Evolutionary conservation across 2,329 filamentous ascomycete genomes (phyloP).

Genomic region (Epichloe coenophiala): DNA sequence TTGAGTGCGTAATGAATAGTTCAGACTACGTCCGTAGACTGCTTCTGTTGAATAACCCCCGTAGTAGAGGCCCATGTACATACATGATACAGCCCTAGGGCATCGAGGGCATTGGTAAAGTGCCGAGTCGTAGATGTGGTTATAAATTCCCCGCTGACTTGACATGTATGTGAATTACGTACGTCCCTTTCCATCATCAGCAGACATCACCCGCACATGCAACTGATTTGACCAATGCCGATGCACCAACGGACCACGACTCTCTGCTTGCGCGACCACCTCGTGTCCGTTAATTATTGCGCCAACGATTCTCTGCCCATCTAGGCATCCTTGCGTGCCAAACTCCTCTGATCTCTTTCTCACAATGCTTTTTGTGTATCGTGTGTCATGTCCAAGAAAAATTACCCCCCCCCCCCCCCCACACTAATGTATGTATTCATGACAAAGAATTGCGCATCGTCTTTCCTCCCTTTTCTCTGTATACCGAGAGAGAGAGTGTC

Average conservation of each 20-base stretch:
- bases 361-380: not conserved
- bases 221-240: not conserved
- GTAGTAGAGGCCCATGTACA: too few species aligned
- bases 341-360: not conserved
- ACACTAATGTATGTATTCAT: not conserved
- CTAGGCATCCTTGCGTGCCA: not conserved
- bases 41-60: too few species aligned
- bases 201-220: not conserved
- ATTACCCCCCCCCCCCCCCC: too few species aligned
- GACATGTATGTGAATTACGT: not conserved
- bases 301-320: not conserved
- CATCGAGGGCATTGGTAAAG: too few species aligned
- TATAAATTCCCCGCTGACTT: not conserved
- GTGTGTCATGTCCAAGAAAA: conserved; percentile 1
- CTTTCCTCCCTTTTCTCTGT: not conserved
- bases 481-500: not conserved
- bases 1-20: too few species aligned
- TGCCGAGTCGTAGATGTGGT: too few species aligned
- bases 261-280: not conserved
- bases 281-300: not conserved
- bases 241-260: not conserved
- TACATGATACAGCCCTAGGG: too few species aligned
- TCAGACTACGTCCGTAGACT: too few species aligned
- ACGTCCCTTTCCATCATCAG: conserved; percentile 1
- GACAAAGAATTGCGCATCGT: not conserved